Conservation (phyloP, 345 rosid genomes). For the Eutrema yunnanense region DNA sequence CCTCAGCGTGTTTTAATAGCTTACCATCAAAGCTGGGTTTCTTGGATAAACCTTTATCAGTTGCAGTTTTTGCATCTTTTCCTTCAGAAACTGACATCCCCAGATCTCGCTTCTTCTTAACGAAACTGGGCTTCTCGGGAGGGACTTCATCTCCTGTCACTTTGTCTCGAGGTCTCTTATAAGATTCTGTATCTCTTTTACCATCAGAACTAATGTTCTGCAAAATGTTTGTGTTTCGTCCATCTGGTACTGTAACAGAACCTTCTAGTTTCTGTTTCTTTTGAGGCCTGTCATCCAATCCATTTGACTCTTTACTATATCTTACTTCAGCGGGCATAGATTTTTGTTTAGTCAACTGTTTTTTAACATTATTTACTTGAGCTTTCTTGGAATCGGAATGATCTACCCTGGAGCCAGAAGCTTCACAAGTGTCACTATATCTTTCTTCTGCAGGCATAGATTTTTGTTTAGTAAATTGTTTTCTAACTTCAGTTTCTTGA, state of each 20-base stretch:
- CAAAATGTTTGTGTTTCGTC: slow-evolving; percentile 23
- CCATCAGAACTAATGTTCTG: slow-evolving; percentile 13
- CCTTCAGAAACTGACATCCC: slow-evolving; percentile 17
- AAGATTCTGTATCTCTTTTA: not conserved
- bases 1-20: slow-evolving; percentile 21
- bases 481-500: slow-evolving; percentile 23
- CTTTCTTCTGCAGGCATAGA: slow-evolving; percentile 16
- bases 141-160: not conserved
- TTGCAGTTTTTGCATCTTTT: slow-evolving; percentile 20
- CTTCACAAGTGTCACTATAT: slow-evolving; percentile 3
- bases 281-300: slow-evolving; percentile 36
- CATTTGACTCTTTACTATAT: slow-evolving; percentile 23
- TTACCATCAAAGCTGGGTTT: slow-evolving; percentile 35
- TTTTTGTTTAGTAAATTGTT: slow-evolving; percentile 14
- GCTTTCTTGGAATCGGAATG: not conserved
- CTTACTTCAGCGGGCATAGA: slow-evolving; percentile 25
- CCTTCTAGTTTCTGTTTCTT: slow-evolving; percentile 50
- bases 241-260: slow-evolving; percentile 21
- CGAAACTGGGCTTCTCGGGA: slow-evolving; percentile 8
- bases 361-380: slow-evolving; percentile 4
- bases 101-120: slow-evolving; percentile 17
- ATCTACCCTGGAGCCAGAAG: slow-evolving; percentile 14
- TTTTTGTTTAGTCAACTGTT: slow-evolving; percentile 18
- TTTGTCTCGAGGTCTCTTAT: slow-evolving; percentile 22
- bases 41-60: slow-evolving; percentile 26